Evolutionary conservation across 345 rosid genomes (phyloP), one percentile per base, ranked within the genome.

Genomic region (Acer saccharum): DNA sequence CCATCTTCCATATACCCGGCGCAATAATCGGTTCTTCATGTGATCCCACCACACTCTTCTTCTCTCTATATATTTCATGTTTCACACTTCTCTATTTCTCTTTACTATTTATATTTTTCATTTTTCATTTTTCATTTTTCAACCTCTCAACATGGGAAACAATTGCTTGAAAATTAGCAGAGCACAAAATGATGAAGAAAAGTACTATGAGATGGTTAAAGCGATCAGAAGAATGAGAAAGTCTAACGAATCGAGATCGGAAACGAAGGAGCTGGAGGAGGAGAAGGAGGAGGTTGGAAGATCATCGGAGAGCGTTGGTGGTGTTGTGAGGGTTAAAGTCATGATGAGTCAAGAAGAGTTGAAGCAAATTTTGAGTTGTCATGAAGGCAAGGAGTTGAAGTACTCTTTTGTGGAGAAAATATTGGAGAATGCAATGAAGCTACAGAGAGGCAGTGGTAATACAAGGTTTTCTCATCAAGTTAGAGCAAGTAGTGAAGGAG

Each of bases 311-410:
- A 76, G 65, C 44, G 67, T 63, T 60, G 70, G 68, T 3, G 87
- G 80, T 39, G 84, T 80, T 44, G 83, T 82, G 82, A 90, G 93
- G 87, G 66, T 93, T 17, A 88, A 83, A 70, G 81, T 92, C 14
- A 71, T 87, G 86, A 87, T 92, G 83, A 92, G 92, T 1, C 89
- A 79, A 80, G 74, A 88, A 74, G 97, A 94, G 76, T 84, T 94
- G 80, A 80, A 78, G 83, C 85, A 88, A 43, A 82, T 89, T 44
- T 76, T 93, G 78, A 78, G 76, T 35, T 76, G 69, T 69, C 73
- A 76, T 21, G 71, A 77, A 39, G 64, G 12, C 23, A 61, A 60
- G 78, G 85, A 82, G 61, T 64, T 58, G 0, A 74, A 80, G 44
- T 20, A 67, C 73, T 76, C 80, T 73, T 86, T 91, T 8, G 50